Conservation (phyloP, 2,329 filamentous ascomycete species). For the Aspergillus latus region DNA sequence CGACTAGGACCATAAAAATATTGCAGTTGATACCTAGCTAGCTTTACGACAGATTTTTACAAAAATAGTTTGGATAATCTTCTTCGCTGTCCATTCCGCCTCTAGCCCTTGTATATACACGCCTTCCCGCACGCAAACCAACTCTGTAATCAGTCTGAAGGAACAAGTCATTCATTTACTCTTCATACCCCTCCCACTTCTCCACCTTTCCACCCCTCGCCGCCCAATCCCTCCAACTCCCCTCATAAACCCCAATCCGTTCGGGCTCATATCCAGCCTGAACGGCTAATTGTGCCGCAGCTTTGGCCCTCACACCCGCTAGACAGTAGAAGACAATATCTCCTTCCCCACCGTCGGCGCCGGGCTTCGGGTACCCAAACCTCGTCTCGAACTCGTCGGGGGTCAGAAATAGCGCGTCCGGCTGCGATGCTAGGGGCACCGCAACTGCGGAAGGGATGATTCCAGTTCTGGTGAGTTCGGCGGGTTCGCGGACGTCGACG, state of each 20-base stretch:
- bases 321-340: conserved; percentile 85
- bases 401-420: conserved; percentile 75
- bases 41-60: conserved; percentile 6
- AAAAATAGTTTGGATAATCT: conserved; percentile 3
- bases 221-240: conserved; percentile 72
- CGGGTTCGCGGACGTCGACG: conserved; percentile 51
- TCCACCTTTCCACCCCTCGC: conserved; percentile 66
- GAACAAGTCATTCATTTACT: neutral
- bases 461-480: conserved; percentile 45
- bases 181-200: conserved; percentile 41
- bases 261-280: conserved; percentile 73
- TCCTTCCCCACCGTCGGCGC: conserved; percentile 23
- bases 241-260: conserved; percentile 54
- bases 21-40: conserved; percentile 9
- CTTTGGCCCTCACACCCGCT: conserved; percentile 76
- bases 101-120: neutral
- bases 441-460: conserved; percentile 78
- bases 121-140: neutral
- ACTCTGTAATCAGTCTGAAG: no score
- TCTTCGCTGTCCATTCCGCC: neutral
- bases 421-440: conserved; percentile 73
- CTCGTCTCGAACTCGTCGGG: conserved; percentile 78
- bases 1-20: conserved; percentile 11
- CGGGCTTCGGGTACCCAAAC: conserved; percentile 74
- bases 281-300: conserved; percentile 73